These are phyloP conservation scores for Penicillium sp. DNA, from an alignment of 2,329 filamentous ascomycete species.

Conservation along the genomic window DNA sequence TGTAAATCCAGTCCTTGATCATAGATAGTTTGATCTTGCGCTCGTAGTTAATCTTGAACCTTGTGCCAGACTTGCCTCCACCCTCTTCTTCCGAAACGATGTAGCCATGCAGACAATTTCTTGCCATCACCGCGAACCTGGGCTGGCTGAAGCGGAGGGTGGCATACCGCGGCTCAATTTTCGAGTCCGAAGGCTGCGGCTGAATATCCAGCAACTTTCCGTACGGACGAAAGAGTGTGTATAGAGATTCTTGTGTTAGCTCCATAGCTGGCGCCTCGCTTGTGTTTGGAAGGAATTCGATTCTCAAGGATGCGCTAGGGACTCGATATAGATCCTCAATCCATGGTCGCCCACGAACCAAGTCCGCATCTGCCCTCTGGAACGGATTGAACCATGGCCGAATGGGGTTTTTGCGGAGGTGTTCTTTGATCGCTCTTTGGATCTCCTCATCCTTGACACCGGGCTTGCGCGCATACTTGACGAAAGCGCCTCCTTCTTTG, in stretches of 20 bases:
- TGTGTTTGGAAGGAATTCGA: slow-evolving; percentile 80
- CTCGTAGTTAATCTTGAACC: slow-evolving; percentile 82
- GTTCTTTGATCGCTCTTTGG: slow-evolving; percentile 63
- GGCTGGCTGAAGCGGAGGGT: slow-evolving; percentile 75
- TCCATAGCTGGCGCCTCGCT: slow-evolving; percentile 75
- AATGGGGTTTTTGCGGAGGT: slow-evolving; percentile 71
- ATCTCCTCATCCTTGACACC: slow-evolving; percentile 57
- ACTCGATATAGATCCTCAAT: slow-evolving; percentile 87
- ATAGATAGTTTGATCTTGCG: slow-evolving; percentile 75
- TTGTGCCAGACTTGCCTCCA: slow-evolving; percentile 75
- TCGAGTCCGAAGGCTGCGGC: slow-evolving; percentile 82
- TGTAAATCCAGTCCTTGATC: slow-evolving; percentile 85
- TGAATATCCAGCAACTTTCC: slow-evolving; percentile 88
- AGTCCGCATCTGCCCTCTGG: slow-evolving; percentile 67
- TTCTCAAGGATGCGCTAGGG: slow-evolving; percentile 73
- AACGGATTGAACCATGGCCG: slow-evolving; percentile 92
- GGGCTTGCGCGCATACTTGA: slow-evolving; percentile 73
- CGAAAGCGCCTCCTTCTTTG: slow-evolving; percentile 90
- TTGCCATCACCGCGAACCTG: slow-evolving; percentile 81
- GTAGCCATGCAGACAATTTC: slow-evolving; percentile 90
- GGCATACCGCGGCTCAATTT: slow-evolving; percentile 79
- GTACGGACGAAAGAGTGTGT: slow-evolving; percentile 84
- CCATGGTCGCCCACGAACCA: slow-evolving; percentile 88
- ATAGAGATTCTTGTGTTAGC: slow-evolving; percentile 83
- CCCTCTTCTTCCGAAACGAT: slow-evolving; percentile 69